Evolutionary conservation across 495 filamentous ascomycete species (phyloP), one percentile per base, ranked within the genome.

Genomic region (Aspergillus nidulans): DNA sequence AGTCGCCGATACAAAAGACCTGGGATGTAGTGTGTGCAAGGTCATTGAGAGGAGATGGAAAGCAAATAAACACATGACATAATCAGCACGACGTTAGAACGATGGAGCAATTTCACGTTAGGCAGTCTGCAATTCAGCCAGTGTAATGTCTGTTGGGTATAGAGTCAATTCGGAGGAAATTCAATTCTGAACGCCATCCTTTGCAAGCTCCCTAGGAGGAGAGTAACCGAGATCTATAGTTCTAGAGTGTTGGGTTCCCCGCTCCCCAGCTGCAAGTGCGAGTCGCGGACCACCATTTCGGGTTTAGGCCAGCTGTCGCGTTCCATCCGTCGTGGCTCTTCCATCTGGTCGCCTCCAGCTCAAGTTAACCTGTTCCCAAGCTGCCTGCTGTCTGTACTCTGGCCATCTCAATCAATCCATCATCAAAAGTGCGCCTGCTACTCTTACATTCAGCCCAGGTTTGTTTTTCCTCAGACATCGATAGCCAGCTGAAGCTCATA

Each of bases 331-430:
- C 60, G 60, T 66, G 58, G 58, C 63, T 52, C n/a, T 58, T 63
- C 57, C 57, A 40, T 42, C 55, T 55, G 40, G 39, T 58, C 61
- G 57, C 53, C 59, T 38, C 30, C 59, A 62, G 61, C 46, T 66
- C 26, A n/a, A n/a, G n/a, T 28, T 28, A 41, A 46, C 48, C 57
- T 44, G 54, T 58, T 55, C 58, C 48, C 23, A 47, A 51, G 62
- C 62, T 63, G 58, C 60, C 62, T 63, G 60, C 56, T 63, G 60
- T 63, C 65, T 57, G 58, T 58, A 53, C 60, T 63, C 59, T 66
- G 61, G 64, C 52, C 51, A 44, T 55, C 49, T 49, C 18, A 52
- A 56, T 47, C 39, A 44, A 46, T 36, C 44, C 43, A 48, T 52
- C 32, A 21, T 49, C 51, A 53, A 61, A 59, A 63, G 64, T 63